Conservation (phyloP, 129 eudicot species). For the Apium graveolens region DNA sequence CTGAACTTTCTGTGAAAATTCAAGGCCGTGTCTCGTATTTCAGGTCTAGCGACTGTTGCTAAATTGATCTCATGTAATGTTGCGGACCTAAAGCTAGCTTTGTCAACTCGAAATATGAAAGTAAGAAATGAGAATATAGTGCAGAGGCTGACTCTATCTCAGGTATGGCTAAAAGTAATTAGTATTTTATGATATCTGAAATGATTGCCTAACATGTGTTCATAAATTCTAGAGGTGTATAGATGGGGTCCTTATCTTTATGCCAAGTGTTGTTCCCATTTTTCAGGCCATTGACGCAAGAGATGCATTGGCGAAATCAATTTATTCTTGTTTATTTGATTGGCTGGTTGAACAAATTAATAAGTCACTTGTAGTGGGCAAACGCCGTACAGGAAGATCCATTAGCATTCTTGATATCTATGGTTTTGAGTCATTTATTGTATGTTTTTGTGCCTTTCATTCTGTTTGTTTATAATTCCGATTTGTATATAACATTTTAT, state of each 20-base stretch:
- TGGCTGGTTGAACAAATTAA: conserved; percentile 98
- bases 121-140: conserved; percentile 46
- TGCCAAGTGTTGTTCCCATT: not conserved
- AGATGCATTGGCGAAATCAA: conserved; percentile 96
- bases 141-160: conserved; percentile 61
- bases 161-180: conserved; percentile 30
- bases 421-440: conserved; percentile 96
- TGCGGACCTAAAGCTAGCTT: conserved; percentile 45
- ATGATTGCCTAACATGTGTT: not conserved
- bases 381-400: conserved; percentile 94
- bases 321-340: conserved; percentile 97
- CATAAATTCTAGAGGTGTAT: not conserved
- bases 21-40: conserved; percentile 1
- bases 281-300: conserved; percentile 79
- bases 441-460: conserved; percentile 18
- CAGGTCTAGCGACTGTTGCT: conserved; percentile 66
- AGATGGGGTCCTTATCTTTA: conserved; percentile 1
- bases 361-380: conserved; percentile 94
- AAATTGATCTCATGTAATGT: conserved; percentile 47
- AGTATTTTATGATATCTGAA: not conserved
- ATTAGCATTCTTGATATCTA: conserved; percentile 97
- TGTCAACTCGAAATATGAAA: conserved; percentile 61
- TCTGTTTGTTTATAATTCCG: conserved; percentile 7
- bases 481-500: not conserved
- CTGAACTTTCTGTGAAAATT: not conserved